Evolutionary conservation across 2,329 filamentous ascomycete genomes (phyloP), one percentile per base, ranked within the genome.

Genomic region (Colletotrichum sp.): DNA sequence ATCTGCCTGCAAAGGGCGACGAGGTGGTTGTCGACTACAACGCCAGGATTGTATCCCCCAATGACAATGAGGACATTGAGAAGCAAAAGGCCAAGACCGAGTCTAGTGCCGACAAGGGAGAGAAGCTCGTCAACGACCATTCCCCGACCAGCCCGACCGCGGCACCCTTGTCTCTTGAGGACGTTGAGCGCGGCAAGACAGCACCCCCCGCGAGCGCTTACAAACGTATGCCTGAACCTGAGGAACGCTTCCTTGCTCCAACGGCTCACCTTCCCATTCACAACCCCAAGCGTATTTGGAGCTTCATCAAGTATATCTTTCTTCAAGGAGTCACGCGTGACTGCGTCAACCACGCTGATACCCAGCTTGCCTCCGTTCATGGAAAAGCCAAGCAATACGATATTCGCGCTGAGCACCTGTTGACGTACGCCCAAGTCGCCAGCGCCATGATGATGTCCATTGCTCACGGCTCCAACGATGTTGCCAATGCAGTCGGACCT

Each of bases 361-460:
- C 83, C 79, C 66, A 83, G 80, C 68, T 78, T 6, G 71, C 77
- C 1, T 55, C 26, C 1, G 71, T 78, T 44, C 77, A 78, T 32
- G 62, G 30, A 30, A 74, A 85, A 84, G 87, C 87, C 10, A 82
- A 83, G 44, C 81, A 81, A 4, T 89, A 88, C 77, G 87, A 88
- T 78, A 85, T 85, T 75, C 82, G 84, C 6, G 86, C 88, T 16
- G 88, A 89, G 79, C 86, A 89, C 80, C 81, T 87, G 66, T 88
- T 85, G 84, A 87, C 87, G 1, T 89, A 85, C 78, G 84, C 82
- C 62, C 85, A 87, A 79, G 83, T 87, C 13, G 80, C 82, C 68
- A 83, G 82, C 8, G 85, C 85, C 52, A 84, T 85, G 77, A 83
- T 85, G 78, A 83, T 85, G 81, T 86, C 84, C 24, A 85, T 87